Conservation (phyloP, 2,329 filamentous ascomycete species). For the Mariannaea sp. region DNA sequence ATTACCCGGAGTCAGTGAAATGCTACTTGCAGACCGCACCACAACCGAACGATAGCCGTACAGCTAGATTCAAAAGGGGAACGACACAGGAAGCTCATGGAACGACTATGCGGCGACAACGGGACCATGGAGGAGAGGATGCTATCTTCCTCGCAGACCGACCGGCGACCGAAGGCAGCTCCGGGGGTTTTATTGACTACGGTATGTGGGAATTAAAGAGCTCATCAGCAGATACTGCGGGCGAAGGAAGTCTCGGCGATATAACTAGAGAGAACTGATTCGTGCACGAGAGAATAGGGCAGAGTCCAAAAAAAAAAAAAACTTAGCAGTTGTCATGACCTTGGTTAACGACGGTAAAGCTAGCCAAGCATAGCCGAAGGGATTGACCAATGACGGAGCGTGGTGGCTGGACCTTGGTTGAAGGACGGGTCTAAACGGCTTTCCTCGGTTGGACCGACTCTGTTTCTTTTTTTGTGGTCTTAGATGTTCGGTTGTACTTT, state of each 20-base stretch:
- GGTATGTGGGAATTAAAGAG: neutral
- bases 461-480: too few species aligned
- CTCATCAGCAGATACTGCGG: too few species aligned
- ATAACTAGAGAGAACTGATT: too few species aligned
- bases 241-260: too few species aligned
- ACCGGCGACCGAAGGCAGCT: constrained; percentile 26
- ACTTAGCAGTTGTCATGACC: constrained; percentile 20
- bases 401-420: constrained; percentile 29
- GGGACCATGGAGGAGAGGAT: neutral
- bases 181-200: constrained; percentile 16
- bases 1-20: too few species aligned
- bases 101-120: constrained; percentile 1
- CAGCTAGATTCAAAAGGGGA: neutral
- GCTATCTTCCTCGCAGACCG: constrained; percentile 34
- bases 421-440: constrained; percentile 38
- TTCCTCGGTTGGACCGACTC: constrained; percentile 42
- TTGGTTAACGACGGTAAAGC: constrained; percentile 36
- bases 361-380: constrained; percentile 34
- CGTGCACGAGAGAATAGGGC: too few species aligned
- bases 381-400: constrained; percentile 40
- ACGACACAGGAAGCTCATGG: neutral
- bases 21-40: neutral
- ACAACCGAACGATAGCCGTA: constrained; percentile 4
- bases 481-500: too few species aligned
- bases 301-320: too few species aligned